Conservation (phyloP, 2,329 filamentous ascomycete species). For the Clarireedia homoeocarpa region DNA sequence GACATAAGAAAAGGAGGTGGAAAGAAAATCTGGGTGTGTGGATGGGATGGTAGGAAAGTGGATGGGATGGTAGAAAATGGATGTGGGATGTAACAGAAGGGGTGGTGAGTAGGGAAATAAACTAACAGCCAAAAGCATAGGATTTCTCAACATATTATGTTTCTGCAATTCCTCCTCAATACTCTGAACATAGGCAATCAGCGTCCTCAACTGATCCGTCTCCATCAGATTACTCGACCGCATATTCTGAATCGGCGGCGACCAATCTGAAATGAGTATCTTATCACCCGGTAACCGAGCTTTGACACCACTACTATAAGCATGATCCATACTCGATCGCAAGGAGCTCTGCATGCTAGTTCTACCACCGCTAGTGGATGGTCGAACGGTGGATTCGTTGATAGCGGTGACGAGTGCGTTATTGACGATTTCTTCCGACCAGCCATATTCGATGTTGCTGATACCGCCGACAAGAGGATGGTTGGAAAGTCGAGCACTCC, state of each 20-base stretch:
- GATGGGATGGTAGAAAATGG: not conserved
- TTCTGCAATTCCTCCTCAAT: slow-evolving; percentile 78
- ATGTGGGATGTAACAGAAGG: not conserved
- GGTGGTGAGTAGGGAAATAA: not conserved
- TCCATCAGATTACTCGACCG: slow-evolving; percentile 73
- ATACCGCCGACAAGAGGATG: slow-evolving; percentile 88
- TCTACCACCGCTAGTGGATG: slow-evolving; percentile 24
- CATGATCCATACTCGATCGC: slow-evolving; percentile 48
- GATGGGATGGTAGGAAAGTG: too few species aligned
- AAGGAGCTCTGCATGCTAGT: slow-evolving; percentile 50
- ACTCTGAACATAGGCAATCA: slow-evolving; percentile 72
- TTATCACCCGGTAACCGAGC: slow-evolving; percentile 76
- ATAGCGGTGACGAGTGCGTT: slow-evolving; percentile 39
- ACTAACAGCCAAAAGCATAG: slow-evolving; percentile 73
- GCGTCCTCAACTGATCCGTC: slow-evolving; percentile 67
- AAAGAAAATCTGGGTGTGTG: not conserved
- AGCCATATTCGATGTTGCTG: slow-evolving; percentile 96
- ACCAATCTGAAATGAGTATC: slow-evolving; percentile 79
- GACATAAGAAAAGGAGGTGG: not conserved
- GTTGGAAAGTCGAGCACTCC: slow-evolving; percentile 89
- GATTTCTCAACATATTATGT: slow-evolving; percentile 81
- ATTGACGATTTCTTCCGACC: slow-evolving; percentile 76
- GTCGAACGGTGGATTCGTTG: slow-evolving; percentile 36
- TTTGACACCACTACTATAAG: slow-evolving; percentile 18
- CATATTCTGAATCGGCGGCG: slow-evolving; percentile 82